Conservation (phyloP, 2,329 filamentous ascomycete genomes). For the Xylaria sp. region DNA sequence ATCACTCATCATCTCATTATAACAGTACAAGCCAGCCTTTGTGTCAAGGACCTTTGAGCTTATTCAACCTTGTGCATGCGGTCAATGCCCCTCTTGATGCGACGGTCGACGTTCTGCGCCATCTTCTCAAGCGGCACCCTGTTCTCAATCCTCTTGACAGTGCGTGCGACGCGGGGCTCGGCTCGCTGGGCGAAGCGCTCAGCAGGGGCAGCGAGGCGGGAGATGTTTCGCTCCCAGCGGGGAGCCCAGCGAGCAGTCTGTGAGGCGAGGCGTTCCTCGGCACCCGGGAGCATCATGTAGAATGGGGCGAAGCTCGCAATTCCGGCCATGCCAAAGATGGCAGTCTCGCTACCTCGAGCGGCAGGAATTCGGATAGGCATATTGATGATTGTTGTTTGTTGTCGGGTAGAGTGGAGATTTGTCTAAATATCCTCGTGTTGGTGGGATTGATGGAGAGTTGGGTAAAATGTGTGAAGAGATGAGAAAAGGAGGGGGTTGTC, state of each 20-base stretch:
- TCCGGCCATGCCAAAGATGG: slow-evolving; percentile 66
- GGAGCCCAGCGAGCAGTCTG: slow-evolving; percentile 70
- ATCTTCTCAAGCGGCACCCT: slow-evolving; percentile 63
- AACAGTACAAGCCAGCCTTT: not conserved
- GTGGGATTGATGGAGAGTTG: slow-evolving; percentile 17
- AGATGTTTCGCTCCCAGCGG: slow-evolving; percentile 69
- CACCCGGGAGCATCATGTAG: slow-evolving; percentile 67
- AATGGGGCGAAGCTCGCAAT: slow-evolving; percentile 66
- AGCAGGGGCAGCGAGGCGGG: slow-evolving; percentile 62
- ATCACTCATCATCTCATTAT: slow-evolving; percentile 22
- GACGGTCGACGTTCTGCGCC: slow-evolving; percentile 60
- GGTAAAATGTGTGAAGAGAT: not conserved
- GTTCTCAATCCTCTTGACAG: slow-evolving; percentile 59
- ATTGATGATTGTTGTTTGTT: slow-evolving; percentile 43
- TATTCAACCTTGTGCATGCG: slow-evolving; percentile 44
- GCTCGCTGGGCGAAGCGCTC: slow-evolving; percentile 61
- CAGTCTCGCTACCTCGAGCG: slow-evolving; percentile 60
- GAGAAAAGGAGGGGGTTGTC: slow-evolving; percentile 8
- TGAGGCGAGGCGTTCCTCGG: slow-evolving; percentile 63
- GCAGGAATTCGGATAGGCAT: slow-evolving; percentile 66
- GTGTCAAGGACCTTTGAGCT: not conserved
- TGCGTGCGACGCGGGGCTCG: slow-evolving; percentile 59
- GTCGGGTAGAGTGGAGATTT: slow-evolving; percentile 36
- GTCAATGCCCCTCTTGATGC: slow-evolving; percentile 61
- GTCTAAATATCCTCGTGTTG: slow-evolving; percentile 30